A percentile compares a stretch with the other conserved stretches of the same genome.
Evolutionary conservation across 495 filamentous ascomycete species (phyloP).

Genomic region (Penicillium cataractarum): DNA sequence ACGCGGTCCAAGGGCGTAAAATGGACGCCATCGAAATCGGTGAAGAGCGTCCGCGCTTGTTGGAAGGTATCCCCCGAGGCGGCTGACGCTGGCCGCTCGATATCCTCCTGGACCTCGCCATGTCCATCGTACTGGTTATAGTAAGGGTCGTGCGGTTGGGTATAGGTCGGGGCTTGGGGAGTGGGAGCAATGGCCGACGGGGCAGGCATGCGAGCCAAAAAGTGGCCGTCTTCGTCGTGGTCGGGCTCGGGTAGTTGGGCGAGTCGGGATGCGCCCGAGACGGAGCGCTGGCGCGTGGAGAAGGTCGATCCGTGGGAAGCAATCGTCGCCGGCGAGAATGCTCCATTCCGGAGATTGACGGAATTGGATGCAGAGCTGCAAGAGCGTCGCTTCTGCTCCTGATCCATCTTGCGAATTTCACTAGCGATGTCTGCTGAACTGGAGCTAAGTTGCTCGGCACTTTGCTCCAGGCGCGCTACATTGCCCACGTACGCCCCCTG

Average conservation of each 20-base stretch:
- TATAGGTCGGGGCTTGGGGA: slow-evolving; percentile 31
- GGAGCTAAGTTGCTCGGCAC: slow-evolving; percentile 78
- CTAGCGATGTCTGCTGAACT: slow-evolving; percentile 77
- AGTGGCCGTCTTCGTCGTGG: slow-evolving; percentile 46
- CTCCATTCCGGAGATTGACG: slow-evolving; percentile 71
- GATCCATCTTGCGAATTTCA: slow-evolving; percentile 78
- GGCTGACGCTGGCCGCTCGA: slow-evolving; percentile 48
- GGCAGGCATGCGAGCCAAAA: slow-evolving; percentile 26
- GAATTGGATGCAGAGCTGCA: slow-evolving; percentile 60
- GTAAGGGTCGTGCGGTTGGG: slow-evolving; percentile 21
- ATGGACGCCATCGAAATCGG: slow-evolving; percentile 94
- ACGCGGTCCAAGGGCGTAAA: slow-evolving; percentile 55
- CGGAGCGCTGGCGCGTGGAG: slow-evolving; percentile 61
- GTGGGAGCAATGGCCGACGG: slow-evolving; percentile 27
- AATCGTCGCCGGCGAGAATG: slow-evolving; percentile 72
- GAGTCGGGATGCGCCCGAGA: slow-evolving; percentile 55
- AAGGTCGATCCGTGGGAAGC: slow-evolving; percentile 66
- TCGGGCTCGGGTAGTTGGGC: slow-evolving; percentile 56
- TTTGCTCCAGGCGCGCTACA: slow-evolving; percentile 80
- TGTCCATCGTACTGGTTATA: slow-evolving; percentile 27
- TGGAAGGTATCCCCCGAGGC: slow-evolving; percentile 71
- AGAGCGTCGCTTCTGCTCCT: slow-evolving; percentile 68
- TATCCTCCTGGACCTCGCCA: slow-evolving; percentile 22
- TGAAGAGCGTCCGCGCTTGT: slow-evolving; percentile 72
- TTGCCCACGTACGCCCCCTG: slow-evolving; percentile 76